A percentile compares a stretch with the other conserved stretches of the same genome.
phyloP scores from a whole-genome alignment of 1,139 yeast species.

The Ogataea hybrid region DNA sequence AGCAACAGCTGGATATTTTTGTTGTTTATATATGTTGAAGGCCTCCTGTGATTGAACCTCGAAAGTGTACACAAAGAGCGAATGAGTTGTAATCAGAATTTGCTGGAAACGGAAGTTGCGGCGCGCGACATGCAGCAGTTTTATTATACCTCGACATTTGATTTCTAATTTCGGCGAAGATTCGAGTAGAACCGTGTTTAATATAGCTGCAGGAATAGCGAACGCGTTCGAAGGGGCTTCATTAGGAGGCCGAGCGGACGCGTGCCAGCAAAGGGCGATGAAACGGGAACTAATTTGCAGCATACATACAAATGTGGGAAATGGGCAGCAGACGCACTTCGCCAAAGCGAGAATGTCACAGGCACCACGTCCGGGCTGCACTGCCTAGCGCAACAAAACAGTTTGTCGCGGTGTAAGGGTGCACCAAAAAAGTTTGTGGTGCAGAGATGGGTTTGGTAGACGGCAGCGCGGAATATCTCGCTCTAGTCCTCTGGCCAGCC shows the following conservation, averaged over 20 bases:
- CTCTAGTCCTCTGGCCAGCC: no score
- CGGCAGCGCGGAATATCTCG: no score
- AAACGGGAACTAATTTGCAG: conserved; percentile 1
- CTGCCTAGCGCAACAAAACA: background rate
- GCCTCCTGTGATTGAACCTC: conserved; percentile 6
- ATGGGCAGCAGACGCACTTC: conserved; percentile 1
- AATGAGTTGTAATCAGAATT: conserved; percentile 6
- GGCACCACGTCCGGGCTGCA: background rate
- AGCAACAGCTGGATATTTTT: background rate
- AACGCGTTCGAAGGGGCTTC: conserved; percentile 10
- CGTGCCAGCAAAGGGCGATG: conserved; percentile 2
- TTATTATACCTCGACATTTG: background rate
- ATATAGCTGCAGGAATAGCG: conserved; percentile 1
- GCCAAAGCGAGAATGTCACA: background rate
- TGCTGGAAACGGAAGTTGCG: conserved; percentile 1
- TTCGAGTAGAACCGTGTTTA: conserved; percentile 13
- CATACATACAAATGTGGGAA: conserved; percentile 2
- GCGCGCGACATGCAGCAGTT: conserved; percentile 3
- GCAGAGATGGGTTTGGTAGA: no score
- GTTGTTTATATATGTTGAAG: conserved; percentile 7
- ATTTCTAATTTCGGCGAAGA: conserved; percentile 2
- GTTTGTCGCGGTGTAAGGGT: background rate
- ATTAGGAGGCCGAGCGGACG: conserved; percentile 1
- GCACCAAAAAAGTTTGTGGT: background rate
- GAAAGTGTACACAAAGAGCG: conserved; percentile 5